Percentiles rank a stretch among this genome's conserved stretches.
phyloP scores from a whole-genome alignment of 164 flowering plant genomes.

The Protea cynaroides region DNA sequence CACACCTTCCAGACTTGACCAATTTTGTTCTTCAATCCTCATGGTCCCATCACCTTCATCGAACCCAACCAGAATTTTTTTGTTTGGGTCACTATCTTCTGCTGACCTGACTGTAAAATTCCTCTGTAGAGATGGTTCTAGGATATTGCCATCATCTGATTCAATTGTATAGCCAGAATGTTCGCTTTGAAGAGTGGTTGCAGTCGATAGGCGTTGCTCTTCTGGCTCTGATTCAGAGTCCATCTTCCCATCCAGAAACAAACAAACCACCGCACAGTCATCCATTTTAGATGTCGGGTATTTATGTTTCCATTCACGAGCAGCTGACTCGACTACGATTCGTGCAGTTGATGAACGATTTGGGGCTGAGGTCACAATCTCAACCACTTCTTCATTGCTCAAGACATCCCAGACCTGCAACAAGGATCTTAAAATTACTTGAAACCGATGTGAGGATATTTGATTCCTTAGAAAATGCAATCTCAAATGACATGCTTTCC shows the following conservation, averaged over 20 bases:
- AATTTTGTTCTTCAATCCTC: slow-evolving; percentile 57
- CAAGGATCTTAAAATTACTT: neutral
- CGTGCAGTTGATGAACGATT: slow-evolving; percentile 69
- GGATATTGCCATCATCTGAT: slow-evolving; percentile 62
- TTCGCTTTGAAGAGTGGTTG: slow-evolving; percentile 51
- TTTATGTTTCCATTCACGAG: slow-evolving; percentile 81
- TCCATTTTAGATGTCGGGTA: slow-evolving; percentile 96
- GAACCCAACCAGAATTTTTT: slow-evolving; percentile 19
- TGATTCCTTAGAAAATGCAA: neutral
- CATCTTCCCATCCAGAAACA: slow-evolving; percentile 77
- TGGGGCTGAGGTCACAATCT: slow-evolving; percentile 66
- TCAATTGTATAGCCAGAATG: slow-evolving; percentile 56
- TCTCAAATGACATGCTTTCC: too few species aligned
- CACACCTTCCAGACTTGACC: slow-evolving; percentile 90
- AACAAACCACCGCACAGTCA: slow-evolving; percentile 89
- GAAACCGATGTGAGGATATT: neutral
- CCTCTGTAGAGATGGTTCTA: slow-evolving; percentile 65
- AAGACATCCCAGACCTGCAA: slow-evolving; percentile 92
- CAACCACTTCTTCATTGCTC: slow-evolving; percentile 90
- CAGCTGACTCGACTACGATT: slow-evolving; percentile 66
- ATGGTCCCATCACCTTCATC: slow-evolving; percentile 28
- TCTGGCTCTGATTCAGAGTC: slow-evolving; percentile 72
- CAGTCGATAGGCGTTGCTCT: slow-evolving; percentile 55
- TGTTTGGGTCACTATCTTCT: slow-evolving; percentile 35
- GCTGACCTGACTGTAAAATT: slow-evolving; percentile 68